Evolutionary conservation across 805 yeast genomes (phyloP).

Genomic region (Myxozyma geophila): DNA sequence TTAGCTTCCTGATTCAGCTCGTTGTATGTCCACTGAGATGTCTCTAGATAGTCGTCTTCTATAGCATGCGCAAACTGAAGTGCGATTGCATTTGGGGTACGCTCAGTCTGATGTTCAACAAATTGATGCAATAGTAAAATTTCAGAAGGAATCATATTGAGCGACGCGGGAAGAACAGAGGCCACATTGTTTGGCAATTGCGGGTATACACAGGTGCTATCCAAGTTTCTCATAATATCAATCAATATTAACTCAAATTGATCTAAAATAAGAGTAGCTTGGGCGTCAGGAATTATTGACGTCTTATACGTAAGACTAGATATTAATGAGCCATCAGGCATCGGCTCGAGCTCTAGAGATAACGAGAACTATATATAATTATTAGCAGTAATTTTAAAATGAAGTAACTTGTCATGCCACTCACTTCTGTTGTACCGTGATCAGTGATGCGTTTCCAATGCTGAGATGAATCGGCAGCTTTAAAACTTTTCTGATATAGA

Average conservation of each 20-base stretch:
- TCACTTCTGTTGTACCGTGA: constrained; percentile 24
- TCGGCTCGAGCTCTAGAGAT: constrained; percentile 32
- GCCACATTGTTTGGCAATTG: constrained; percentile 10
- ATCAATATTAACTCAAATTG: constrained; percentile 28
- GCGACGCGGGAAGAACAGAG: constrained; percentile 18
- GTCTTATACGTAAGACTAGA: constrained; percentile 3
- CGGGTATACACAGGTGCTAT: background rate
- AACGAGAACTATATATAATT: constrained; percentile 10
- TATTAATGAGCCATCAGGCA: background rate
- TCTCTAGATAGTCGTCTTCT: background rate
- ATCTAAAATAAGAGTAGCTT: constrained; percentile 27
- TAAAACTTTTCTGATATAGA: constrained; percentile 23
- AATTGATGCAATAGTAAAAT: constrained; percentile 32
- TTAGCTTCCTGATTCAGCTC: constrained; percentile 34
- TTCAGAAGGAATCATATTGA: constrained; percentile 14
- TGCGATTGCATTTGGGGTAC: constrained; percentile 28
- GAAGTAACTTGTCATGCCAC: background rate
- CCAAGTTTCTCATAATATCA: constrained; percentile 7
- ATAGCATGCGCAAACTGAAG: constrained; percentile 34
- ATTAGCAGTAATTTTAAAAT: background rate
- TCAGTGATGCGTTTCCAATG: constrained; percentile 19
- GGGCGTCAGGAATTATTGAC: constrained; percentile 21
- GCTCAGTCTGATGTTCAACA: constrained; percentile 32
- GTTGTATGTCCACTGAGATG: constrained; percentile 33
- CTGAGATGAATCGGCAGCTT: no score